Conservation (phyloP, 1,284 basidiomycete species). For the Ganoderma resinaceum region DNA sequence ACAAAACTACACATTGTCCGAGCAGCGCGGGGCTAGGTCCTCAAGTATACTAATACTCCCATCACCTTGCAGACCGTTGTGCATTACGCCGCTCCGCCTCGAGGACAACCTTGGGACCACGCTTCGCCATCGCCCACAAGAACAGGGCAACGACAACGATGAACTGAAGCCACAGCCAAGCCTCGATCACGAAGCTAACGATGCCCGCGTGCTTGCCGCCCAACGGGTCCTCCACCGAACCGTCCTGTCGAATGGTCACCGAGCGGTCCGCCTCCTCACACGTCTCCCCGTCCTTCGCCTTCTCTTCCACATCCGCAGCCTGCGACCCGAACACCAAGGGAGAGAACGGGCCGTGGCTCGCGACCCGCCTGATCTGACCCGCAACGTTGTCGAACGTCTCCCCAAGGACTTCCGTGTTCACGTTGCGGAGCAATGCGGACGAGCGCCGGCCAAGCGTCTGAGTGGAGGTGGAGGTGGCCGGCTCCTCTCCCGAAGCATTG, state of each 20-base stretch:
- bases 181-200: constrained; percentile 63
- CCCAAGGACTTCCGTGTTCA: constrained; percentile 28
- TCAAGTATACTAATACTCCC: background rate
- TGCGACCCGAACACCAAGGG: constrained; percentile 13
- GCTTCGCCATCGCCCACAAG: constrained; percentile 77
- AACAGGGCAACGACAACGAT: constrained; percentile 74
- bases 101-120: constrained; percentile 74
- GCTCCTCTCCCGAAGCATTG: background rate
- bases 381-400: constrained; percentile 39
- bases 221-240: constrained; percentile 26
- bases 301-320: constrained; percentile 1
- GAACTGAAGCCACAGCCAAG: constrained; percentile 86
- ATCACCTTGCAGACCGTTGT: constrained; percentile 11
- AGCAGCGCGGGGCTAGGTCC: background rate
- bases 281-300: constrained; percentile 13
- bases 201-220: constrained; percentile 45
- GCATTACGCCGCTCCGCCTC: constrained; percentile 49
- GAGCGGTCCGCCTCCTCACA: constrained; percentile 25
- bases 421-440: constrained; percentile 14
- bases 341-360: constrained; percentile 22
- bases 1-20: background rate
- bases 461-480: constrained; percentile 2
- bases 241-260: constrained; percentile 15
- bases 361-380: constrained; percentile 33
- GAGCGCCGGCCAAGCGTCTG: constrained; percentile 15